phyloP scores from a whole-genome alignment of 2,329 filamentous ascomycete genomes.

The Ceratocystis lukuohia region DNA sequence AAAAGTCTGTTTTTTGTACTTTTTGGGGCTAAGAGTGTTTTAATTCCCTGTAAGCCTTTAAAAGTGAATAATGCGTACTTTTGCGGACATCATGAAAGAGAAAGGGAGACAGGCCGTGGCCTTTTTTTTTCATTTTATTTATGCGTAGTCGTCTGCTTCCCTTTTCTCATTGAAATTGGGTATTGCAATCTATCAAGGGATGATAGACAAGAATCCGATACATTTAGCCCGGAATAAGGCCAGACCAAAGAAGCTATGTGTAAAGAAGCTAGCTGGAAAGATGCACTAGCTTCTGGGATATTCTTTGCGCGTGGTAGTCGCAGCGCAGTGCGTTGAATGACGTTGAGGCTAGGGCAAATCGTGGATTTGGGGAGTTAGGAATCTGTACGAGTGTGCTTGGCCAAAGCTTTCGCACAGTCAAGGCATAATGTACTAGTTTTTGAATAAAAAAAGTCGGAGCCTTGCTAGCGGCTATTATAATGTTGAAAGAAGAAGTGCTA shows the following conservation, averaged over 20 bases:
- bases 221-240: not conserved
- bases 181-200: not conserved
- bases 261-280: not conserved
- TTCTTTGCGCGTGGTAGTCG: not conserved
- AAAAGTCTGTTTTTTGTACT: too few species aligned
- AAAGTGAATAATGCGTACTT: too few species aligned
- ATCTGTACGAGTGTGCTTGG: not conserved
- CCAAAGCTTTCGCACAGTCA: not conserved
- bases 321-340: not conserved
- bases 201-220: not conserved
- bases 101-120: too few species aligned
- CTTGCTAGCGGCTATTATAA: not conserved
- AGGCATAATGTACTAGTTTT: not conserved
- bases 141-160: too few species aligned
- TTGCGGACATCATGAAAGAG: too few species aligned
- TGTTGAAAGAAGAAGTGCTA: not conserved
- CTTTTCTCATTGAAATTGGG: not conserved
- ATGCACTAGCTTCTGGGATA: not conserved
- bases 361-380: not conserved
- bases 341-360: too few species aligned
- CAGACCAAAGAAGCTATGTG: not conserved
- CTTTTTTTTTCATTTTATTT: too few species aligned
- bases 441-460: not conserved
- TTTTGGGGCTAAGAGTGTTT: too few species aligned
- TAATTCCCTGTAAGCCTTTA: too few species aligned